Conservation (phyloP, 192 early-diverging fungal genomes). For the Geosiphon pyriformis region DNA sequence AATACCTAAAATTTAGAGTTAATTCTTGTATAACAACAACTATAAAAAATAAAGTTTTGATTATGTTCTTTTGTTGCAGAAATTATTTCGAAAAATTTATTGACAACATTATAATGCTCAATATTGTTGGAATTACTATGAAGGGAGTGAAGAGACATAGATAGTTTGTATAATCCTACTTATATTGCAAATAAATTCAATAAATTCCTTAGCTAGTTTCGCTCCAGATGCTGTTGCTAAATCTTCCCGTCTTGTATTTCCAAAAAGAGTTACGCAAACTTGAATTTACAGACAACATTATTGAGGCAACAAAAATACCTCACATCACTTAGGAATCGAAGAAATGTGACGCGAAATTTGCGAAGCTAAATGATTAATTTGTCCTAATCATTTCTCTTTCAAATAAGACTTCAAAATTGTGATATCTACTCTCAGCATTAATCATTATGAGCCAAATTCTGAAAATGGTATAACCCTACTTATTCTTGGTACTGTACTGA, state of each 20-base stretch:
- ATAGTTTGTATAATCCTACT: no score
- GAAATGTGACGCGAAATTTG: not conserved
- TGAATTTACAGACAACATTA: not conserved
- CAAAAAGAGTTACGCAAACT: not conserved
- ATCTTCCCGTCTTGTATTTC: not conserved
- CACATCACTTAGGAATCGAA: not conserved
- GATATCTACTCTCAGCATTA: slow-evolving; percentile 1
- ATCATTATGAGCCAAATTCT: not conserved
- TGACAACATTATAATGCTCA: no score
- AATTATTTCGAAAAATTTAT: no score
- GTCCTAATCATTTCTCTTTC: not conserved
- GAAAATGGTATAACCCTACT: slow-evolving; percentile 5
- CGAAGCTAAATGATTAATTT: not conserved
- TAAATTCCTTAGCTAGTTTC: not conserved
- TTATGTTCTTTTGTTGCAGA: no score
- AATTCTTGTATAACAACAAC: no score
- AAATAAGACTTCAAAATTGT: slow-evolving; percentile 1
- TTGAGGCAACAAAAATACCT: slow-evolving; percentile 1
- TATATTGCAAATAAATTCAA: no score
- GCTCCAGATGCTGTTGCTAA: not conserved
- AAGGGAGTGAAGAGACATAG: no score
- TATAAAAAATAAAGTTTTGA: no score
- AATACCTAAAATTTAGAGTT: no score
- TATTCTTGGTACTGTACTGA: slow-evolving; percentile 2
- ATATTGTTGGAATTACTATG: no score